Evolutionary conservation across 768 basidiomycete genomes (phyloP).

Genomic region (Suillus variegatus): DNA sequence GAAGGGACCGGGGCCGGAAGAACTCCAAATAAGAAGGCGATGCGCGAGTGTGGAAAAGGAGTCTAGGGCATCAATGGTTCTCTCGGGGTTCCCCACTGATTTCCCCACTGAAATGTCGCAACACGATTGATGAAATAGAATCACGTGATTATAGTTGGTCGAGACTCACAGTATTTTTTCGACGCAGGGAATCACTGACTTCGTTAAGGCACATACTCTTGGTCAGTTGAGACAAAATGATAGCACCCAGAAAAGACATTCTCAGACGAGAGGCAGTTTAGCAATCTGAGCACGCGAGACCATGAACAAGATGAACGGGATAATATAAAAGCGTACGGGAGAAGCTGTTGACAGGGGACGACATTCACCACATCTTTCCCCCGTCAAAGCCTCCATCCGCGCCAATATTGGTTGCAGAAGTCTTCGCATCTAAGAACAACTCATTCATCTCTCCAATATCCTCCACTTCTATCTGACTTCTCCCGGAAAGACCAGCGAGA

Average conservation of each 20-base stretch:
- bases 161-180: background rate
- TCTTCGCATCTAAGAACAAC: conserved; percentile 94
- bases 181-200: background rate
- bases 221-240: background rate
- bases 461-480: conserved; percentile 79
- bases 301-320: background rate
- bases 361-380: conserved; percentile 26
- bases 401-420: conserved; percentile 58
- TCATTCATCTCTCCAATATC: conserved; percentile 94
- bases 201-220: background rate
- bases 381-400: conserved; percentile 39
- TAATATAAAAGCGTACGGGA: conserved; percentile 1
- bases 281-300: conserved; percentile 1
- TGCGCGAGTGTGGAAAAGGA: background rate
- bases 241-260: background rate
- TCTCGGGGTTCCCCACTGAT: background rate
- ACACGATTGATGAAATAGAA: background rate
- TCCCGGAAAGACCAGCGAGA: conserved; percentile 74
- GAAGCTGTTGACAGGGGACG: conserved; percentile 7
- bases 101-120: background rate
- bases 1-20: background rate
- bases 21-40: background rate
- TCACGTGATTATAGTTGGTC: background rate
- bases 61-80: background rate
- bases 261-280: background rate